Percentiles rank a stretch among this genome's conserved stretches.
These are phyloP conservation scores for Chamaecrista fasciculata DNA, from an alignment of 306 rosid species.

Conservation along the genomic window DNA sequence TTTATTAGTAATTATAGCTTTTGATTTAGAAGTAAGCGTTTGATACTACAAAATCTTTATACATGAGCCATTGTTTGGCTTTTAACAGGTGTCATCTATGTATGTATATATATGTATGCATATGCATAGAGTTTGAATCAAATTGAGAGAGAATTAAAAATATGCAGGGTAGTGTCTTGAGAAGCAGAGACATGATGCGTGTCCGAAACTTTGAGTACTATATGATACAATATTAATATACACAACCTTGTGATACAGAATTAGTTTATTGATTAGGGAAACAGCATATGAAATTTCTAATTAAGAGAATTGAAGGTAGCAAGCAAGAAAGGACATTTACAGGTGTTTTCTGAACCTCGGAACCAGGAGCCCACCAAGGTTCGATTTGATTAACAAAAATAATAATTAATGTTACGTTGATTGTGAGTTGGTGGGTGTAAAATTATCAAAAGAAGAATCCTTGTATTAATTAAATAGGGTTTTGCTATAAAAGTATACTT, in stretches of 20 bases:
- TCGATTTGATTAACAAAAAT: conserved; percentile 13
- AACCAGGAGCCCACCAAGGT: conserved; percentile 33
- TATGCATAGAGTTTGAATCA: conserved; percentile 24
- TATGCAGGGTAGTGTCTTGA: conserved; percentile 28
- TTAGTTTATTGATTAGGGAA: neutral
- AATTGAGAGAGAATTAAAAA: conserved; percentile 24
- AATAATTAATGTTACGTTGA: too few relatives aligned
- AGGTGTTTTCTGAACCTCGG: conserved; percentile 31
- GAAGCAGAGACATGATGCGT: conserved; percentile 31
- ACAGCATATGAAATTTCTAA: neutral
- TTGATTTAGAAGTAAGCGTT: too few relatives aligned
- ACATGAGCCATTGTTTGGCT: too few relatives aligned
- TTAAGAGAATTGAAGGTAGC: too few relatives aligned
- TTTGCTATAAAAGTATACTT: too few relatives aligned
- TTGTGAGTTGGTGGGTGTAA: conserved; percentile 29
- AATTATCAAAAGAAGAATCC: too few relatives aligned
- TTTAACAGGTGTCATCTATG: too few relatives aligned
- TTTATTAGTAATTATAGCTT: too few relatives aligned
- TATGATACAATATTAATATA: too few relatives aligned
- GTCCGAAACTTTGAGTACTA: conserved; percentile 19
- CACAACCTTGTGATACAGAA: too few relatives aligned
- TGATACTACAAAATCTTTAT: too few relatives aligned
- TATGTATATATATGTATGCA: neutral
- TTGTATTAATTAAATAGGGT: too few relatives aligned
- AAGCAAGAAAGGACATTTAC: neutral